Conservation (phyloP, 2,329 filamentous ascomycete genomes). For the Ophiostoma tasmaniense region DNA sequence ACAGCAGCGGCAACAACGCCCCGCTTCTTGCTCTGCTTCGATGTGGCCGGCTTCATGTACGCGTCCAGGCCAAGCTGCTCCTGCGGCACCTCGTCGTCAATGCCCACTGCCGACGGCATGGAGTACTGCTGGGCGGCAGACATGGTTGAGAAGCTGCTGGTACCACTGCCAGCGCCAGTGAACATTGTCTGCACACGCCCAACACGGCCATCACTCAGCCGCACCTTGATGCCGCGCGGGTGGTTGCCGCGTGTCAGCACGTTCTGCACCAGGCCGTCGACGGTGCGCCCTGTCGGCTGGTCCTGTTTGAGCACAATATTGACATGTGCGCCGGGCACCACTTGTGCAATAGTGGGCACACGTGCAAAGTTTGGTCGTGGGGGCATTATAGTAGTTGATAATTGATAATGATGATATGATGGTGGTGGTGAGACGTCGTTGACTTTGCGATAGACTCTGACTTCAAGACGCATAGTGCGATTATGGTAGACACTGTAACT, state of each 20-base stretch:
- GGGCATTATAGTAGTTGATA: not conserved
- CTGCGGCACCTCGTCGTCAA: conserved; percentile 29
- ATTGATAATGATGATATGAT: no score
- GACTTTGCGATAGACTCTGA: not conserved
- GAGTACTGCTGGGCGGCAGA: not conserved
- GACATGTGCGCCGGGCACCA: conserved; percentile 54
- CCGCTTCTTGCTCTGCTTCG: conserved; percentile 24
- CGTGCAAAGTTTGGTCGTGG: conserved; percentile 3
- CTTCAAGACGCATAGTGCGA: not conserved
- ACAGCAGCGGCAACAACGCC: conserved; percentile 21
- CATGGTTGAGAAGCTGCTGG: conserved; percentile 14
- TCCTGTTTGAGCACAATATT: conserved; percentile 70
- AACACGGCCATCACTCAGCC: conserved; percentile 60
- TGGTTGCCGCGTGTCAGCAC: conserved; percentile 67
- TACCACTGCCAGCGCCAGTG: conserved; percentile 20
- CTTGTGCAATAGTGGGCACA: conserved; percentile 29
- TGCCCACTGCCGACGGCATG: not conserved
- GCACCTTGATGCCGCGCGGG: conserved; percentile 70
- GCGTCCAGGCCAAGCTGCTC: conserved; percentile 42
- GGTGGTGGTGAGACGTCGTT: not conserved
- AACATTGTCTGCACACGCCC: conserved; percentile 61
- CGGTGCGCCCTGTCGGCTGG: conserved; percentile 64
- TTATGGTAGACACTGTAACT: not conserved
- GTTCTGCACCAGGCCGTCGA: conserved; percentile 56
- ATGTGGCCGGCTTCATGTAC: conserved; percentile 33